These are phyloP conservation scores for Spergularia marina DNA, from an alignment of 148 eudicot species.

Conservation along the genomic window DNA sequence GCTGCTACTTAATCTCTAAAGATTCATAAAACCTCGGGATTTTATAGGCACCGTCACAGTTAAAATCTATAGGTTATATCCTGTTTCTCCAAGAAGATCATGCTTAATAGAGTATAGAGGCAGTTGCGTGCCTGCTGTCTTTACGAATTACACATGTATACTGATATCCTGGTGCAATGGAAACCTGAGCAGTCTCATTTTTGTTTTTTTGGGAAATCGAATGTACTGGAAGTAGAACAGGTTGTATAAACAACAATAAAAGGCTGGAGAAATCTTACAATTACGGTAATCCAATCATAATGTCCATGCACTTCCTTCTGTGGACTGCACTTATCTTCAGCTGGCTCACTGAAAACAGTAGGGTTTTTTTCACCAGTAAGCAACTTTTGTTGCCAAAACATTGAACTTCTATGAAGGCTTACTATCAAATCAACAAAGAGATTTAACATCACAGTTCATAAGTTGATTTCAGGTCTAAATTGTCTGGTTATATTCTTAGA, in stretches of 20 bases:
- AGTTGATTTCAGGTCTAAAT: too few species aligned
- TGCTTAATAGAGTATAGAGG: background rate
- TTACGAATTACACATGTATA: too few species aligned
- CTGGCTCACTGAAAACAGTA: constrained; percentile 68
- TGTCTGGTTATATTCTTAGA: too few species aligned
- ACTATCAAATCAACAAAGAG: background rate
- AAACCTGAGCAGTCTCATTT: too few species aligned
- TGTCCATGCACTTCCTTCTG: constrained; percentile 46
- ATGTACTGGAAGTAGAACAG: background rate
- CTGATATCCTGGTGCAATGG: too few species aligned
- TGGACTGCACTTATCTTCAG: constrained; percentile 64
- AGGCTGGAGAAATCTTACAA: constrained; percentile 44
- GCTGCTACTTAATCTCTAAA: background rate
- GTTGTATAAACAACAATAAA: background rate
- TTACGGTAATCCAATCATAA: constrained; percentile 66
- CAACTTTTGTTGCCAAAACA: background rate
- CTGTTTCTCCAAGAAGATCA: background rate
- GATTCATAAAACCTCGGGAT: background rate
- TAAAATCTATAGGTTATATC: background rate
- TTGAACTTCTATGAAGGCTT: background rate
- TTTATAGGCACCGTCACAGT: background rate
- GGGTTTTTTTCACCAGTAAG: background rate
- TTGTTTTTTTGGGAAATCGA: background rate
- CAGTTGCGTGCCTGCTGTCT: too few species aligned
- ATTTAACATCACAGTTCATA: too few species aligned